Conservation (phyloP, 2,329 filamentous ascomycete species). For the Exophiala xenobiotica region DNA sequence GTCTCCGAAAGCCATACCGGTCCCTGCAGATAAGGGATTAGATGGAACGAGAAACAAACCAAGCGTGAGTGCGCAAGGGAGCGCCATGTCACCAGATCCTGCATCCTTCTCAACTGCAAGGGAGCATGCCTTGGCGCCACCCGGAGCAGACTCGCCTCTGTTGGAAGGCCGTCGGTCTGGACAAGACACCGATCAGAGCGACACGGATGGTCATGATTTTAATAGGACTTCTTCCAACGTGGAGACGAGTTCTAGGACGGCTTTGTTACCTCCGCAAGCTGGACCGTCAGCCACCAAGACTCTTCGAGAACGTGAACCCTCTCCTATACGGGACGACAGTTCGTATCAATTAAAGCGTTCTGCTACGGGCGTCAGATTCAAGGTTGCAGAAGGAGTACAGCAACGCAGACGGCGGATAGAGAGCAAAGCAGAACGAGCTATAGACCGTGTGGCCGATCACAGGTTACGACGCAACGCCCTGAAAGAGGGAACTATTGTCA, state of each 20-base stretch:
- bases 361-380: constrained; percentile 39
- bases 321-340: constrained; percentile 19
- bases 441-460: constrained; percentile 37
- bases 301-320: constrained; percentile 25
- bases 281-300: constrained; percentile 3
- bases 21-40: constrained; percentile 14
- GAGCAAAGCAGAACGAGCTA: constrained; percentile 39
- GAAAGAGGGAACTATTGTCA: constrained; percentile 62
- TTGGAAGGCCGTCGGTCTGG: constrained; percentile 6
- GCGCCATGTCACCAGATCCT: constrained; percentile 7
- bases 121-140: constrained; percentile 5
- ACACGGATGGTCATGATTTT: constrained; percentile 3
- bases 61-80: background rate
- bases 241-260: constrained; percentile 25
- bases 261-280: constrained; percentile 11
- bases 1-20: constrained; percentile 12
- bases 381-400: constrained; percentile 44
- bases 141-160: constrained; percentile 7
- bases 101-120: constrained; percentile 17
- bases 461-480: constrained; percentile 40
- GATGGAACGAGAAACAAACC: constrained; percentile 9
- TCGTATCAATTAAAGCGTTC: constrained; percentile 15
- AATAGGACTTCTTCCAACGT: constrained; percentile 11
- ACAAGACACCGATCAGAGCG: constrained; percentile 6
- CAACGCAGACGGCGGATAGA: constrained; percentile 43